These are phyloP conservation scores for Termitomyces sp. DNA, from an alignment of 768 basidiomycete species.

Conservation along the genomic window DNA sequence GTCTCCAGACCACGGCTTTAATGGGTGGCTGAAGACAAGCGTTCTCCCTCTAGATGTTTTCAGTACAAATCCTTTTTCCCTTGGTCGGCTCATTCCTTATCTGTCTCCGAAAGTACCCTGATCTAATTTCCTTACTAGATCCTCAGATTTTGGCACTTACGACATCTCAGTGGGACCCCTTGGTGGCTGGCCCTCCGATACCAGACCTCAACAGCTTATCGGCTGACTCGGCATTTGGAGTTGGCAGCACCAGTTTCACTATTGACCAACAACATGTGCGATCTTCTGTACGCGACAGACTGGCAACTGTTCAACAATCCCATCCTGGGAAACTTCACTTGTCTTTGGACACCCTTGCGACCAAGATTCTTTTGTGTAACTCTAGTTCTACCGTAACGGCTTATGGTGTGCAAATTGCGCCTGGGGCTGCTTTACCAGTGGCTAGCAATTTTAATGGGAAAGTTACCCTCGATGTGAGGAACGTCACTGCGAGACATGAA, in stretches of 20 bases:
- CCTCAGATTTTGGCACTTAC: conserved; percentile 17
- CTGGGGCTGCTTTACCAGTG: conserved; percentile 19
- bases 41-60: conserved; percentile 16
- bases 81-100: conserved; percentile 11
- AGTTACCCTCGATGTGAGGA: conserved; percentile 6
- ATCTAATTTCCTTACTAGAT: conserved; percentile 12
- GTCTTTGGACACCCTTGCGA: conserved; percentile 21
- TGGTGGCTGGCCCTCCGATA: conserved; percentile 11
- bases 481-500: conserved; percentile 20
- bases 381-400: conserved; percentile 10
- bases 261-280: conserved; percentile 20
- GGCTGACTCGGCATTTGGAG: conserved; percentile 17
- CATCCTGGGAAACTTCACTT: conserved; percentile 14
- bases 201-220: conserved; percentile 20
- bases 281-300: conserved; percentile 21
- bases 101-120: neutral
- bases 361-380: conserved; percentile 19
- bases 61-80: conserved; percentile 15
- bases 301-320: conserved; percentile 12
- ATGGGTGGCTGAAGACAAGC: conserved; percentile 25
- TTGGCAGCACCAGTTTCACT: conserved; percentile 15
- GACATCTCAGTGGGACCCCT: conserved; percentile 9
- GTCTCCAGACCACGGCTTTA: conserved; percentile 22
- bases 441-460: conserved; percentile 23
- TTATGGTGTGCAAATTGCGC: conserved; percentile 21